These are phyloP conservation scores for Hemileccinum impolitum DNA, from an alignment of 768 basidiomycete species.

Conservation along the genomic window DNA sequence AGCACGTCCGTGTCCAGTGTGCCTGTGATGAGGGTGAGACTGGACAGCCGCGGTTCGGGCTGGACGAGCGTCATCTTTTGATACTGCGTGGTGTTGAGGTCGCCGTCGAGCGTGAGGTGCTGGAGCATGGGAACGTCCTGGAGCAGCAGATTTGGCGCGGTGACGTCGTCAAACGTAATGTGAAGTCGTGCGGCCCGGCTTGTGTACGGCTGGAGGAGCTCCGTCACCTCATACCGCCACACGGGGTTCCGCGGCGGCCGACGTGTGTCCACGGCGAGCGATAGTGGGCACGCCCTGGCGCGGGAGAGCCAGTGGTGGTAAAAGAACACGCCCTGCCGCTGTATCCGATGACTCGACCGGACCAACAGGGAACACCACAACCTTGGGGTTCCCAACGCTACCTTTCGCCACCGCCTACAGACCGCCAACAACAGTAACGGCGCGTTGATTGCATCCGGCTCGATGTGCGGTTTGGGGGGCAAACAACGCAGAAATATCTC, in stretches of 20 bases:
- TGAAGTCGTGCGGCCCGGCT: slow-evolving; percentile 8
- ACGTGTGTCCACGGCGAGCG: slow-evolving; percentile 18
- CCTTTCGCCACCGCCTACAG: slow-evolving; percentile 40
- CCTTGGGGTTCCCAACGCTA: slow-evolving; percentile 38
- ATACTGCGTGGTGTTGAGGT: slow-evolving; percentile 3
- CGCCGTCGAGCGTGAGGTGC: slow-evolving; percentile 13
- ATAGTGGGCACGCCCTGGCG: slow-evolving; percentile 16
- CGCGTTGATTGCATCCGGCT: slow-evolving; percentile 22
- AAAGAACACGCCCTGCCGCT: slow-evolving; percentile 11
- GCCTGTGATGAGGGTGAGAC: slow-evolving; percentile 11
- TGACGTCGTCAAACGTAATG: slow-evolving; percentile 11
- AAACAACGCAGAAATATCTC: slow-evolving; percentile 45
- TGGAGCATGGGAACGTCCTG: slow-evolving; percentile 17
- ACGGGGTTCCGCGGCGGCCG: slow-evolving; percentile 13
- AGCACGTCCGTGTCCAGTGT: slow-evolving; percentile 1
- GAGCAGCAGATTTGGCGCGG: slow-evolving; percentile 13
- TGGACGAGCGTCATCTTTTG: slow-evolving; percentile 11
- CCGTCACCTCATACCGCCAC: slow-evolving; percentile 21
- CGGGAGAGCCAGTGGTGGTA: slow-evolving; percentile 22
- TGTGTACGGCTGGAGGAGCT: slow-evolving; percentile 19
- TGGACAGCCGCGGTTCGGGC: slow-evolving; percentile 2
- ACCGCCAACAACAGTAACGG: slow-evolving; percentile 41
- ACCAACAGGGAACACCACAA: slow-evolving; percentile 46
- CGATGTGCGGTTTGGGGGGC: slow-evolving; percentile 20
- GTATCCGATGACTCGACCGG: slow-evolving; percentile 1